phyloP scores from a whole-genome alignment of 345 rosid species.

The Ceriops zippeliana region DNA sequence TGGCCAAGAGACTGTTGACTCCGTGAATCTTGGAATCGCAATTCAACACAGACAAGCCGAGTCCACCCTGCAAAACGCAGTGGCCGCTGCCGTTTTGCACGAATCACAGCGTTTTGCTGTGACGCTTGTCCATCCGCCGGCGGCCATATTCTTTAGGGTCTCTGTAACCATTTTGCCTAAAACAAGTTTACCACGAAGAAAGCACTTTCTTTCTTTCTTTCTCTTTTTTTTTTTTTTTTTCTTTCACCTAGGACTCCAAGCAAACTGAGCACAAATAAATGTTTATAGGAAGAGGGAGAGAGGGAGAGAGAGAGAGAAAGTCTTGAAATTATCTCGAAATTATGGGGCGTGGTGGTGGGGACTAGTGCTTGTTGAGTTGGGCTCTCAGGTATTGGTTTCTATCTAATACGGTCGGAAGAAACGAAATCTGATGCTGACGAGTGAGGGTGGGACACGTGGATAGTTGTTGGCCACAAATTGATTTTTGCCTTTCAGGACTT shows the following conservation, averaged over 20 bases:
- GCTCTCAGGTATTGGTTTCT: conserved; percentile 18
- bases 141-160: conserved; percentile 8
- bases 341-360: conserved; percentile 2
- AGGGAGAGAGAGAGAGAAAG: background rate
- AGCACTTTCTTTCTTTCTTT: background rate
- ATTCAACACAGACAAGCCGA: conserved; percentile 37
- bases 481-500: background rate
- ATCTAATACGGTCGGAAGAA: conserved; percentile 29
- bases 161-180: conserved; percentile 14
- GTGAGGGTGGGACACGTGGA: conserved; percentile 39
- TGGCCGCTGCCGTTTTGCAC: conserved; percentile 32
- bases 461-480: conserved; percentile 24
- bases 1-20: conserved; percentile 20
- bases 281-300: background rate
- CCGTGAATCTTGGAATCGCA: conserved; percentile 33
- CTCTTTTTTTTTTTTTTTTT: background rate
- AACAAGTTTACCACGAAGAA: background rate
- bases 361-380: conserved; percentile 12
- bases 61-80: conserved; percentile 35
- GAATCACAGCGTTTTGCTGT: conserved; percentile 36
- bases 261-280: too few species aligned
- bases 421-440: conserved; percentile 30
- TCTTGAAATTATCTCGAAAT: background rate
- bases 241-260: background rate
- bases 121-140: conserved; percentile 14